These are phyloP conservation scores for Argentina anserina DNA, from an alignment of 306 rosid genomes.

Conservation along the genomic window DNA sequence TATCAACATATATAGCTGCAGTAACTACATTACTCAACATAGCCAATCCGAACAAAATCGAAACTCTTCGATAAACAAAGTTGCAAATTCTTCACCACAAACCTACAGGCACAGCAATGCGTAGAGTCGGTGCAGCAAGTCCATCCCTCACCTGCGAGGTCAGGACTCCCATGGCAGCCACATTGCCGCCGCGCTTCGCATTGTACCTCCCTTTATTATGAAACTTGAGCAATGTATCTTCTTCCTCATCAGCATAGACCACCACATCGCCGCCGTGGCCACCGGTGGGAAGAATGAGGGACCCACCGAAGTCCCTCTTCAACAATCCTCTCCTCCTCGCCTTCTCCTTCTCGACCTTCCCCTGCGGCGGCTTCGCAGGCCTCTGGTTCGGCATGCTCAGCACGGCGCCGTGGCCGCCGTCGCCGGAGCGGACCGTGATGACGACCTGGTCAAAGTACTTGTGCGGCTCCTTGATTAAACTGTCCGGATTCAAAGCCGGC, in stretches of 20 bases:
- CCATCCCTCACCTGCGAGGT: conserved; percentile 61
- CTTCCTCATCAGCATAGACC: conserved; percentile 68
- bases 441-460: conserved; percentile 75
- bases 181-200: conserved; percentile 90
- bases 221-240: conserved; percentile 63
- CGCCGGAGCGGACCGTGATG: conserved; percentile 84
- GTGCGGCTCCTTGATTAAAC: conserved; percentile 64
- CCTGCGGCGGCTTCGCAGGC: conserved; percentile 26
- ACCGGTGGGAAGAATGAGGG: conserved; percentile 67
- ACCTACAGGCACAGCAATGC: conserved; percentile 97
- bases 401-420: conserved; percentile 84
- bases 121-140: conserved; percentile 54
- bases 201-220: conserved; percentile 45
- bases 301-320: conserved; percentile 82
- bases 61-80: neutral
- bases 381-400: conserved; percentile 42
- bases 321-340: conserved; percentile 40
- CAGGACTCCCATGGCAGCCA: conserved; percentile 73
- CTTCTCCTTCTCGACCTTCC: conserved; percentile 44
- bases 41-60: neutral
- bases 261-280: conserved; percentile 95
- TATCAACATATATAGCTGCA: neutral
- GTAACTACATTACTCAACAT: neutral
- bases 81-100: conserved; percentile 23
- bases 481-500: conserved; percentile 24